Evolutionary conservation across 345 rosid genomes (phyloP).

Genomic region (Cardamine chenopodiifolia): DNA sequence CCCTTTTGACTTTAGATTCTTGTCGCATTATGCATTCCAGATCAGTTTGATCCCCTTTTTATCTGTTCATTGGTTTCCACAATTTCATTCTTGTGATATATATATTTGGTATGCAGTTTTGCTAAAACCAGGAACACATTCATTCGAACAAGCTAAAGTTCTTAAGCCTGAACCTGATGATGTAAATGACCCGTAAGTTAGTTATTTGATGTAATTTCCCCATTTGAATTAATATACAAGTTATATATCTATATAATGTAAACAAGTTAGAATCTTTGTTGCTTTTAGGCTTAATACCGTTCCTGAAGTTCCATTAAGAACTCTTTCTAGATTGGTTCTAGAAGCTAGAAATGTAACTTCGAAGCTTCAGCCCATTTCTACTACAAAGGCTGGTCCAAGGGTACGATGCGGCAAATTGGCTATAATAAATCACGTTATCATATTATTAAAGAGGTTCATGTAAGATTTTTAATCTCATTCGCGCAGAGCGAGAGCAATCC

Average conservation of each 20-base stretch:
- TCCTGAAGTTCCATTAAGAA: slow-evolving; percentile 34
- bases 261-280: slow-evolving; percentile 1
- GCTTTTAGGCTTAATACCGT: slow-evolving; percentile 27
- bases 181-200: slow-evolving; percentile 32
- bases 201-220: neutral
- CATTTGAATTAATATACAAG: neutral
- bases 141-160: slow-evolving; percentile 28
- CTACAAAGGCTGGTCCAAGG: slow-evolving; percentile 13
- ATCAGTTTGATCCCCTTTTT: neutral
- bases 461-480: neutral
- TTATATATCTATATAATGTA: neutral
- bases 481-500: slow-evolving; percentile 19
- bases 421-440: neutral
- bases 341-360: slow-evolving; percentile 38
- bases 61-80: neutral
- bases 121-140: slow-evolving; percentile 24
- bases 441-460: neutral
- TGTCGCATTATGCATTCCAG: neutral
- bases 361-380: slow-evolving; percentile 33
- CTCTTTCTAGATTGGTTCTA: slow-evolving; percentile 37
- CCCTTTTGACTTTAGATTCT: neutral
- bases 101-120: slow-evolving; percentile 14
- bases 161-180: slow-evolving; percentile 26
- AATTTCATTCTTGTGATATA: neutral
- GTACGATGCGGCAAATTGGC: slow-evolving; percentile 16